These are phyloP conservation scores for Hypoxylon cercidicola DNA, from an alignment of 495 filamentous ascomycete genomes.

Conservation along the genomic window DNA sequence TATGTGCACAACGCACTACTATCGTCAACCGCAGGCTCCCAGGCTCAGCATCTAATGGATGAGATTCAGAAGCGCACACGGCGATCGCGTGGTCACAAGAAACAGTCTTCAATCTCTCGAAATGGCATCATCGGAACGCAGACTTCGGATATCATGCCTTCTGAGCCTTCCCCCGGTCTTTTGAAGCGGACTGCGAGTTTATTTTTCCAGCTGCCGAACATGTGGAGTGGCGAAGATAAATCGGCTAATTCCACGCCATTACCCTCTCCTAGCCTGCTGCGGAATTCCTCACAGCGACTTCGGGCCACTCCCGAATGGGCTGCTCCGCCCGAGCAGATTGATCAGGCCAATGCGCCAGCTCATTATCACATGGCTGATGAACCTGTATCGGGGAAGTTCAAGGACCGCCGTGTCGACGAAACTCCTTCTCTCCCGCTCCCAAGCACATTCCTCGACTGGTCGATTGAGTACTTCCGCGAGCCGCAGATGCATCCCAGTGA, in stretches of 20 bases:
- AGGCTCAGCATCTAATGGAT: conserved; percentile 77
- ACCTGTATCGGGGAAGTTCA: conserved; percentile 78
- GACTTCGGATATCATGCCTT: conserved; percentile 50
- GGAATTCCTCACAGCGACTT: conserved; percentile 53
- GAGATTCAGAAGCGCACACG: conserved; percentile 74
- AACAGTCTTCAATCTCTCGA: conserved; percentile 55
- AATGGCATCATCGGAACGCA: conserved; percentile 52
- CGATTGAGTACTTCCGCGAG: conserved; percentile 97
- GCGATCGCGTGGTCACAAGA: conserved; percentile 59
- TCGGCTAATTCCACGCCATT: conserved; percentile 44
- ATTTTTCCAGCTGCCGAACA: conserved; percentile 57
- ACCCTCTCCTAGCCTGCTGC: conserved; percentile 51
- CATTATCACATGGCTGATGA: conserved; percentile 80
- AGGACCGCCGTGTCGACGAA: conserved; percentile 65
- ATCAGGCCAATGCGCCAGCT: conserved; percentile 71
- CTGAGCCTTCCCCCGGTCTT: conserved; percentile 57
- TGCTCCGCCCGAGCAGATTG: conserved; percentile 79
- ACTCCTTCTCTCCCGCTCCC: conserved; percentile 74
- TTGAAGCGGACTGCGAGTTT: conserved; percentile 66
- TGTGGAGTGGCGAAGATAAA: conserved; percentile 63
- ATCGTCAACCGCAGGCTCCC: conserved; percentile 75
- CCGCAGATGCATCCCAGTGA: conserved; percentile 98
- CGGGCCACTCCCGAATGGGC: conserved; percentile 72
- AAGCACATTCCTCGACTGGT: conserved; percentile 92
- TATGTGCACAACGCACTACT: conserved; percentile 81